Conservation (phyloP, 2,329 filamentous ascomycete genomes). For the Aspergillus hortae region DNA sequence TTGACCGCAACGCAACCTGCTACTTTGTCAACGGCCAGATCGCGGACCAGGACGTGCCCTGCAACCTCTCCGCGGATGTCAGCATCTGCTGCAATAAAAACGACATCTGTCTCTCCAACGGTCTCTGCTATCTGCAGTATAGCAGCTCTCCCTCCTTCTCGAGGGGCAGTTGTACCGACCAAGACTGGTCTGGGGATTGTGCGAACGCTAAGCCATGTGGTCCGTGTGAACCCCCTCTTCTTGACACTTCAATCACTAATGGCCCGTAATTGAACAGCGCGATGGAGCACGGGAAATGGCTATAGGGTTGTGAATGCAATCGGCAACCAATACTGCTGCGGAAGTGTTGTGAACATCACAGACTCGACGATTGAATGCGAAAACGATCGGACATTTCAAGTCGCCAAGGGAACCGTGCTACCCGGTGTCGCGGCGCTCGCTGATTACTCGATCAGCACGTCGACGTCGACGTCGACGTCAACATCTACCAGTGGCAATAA, state of each 20-base stretch:
- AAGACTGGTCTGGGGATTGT: constrained; percentile 9
- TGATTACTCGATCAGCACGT: not conserved
- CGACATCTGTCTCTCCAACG: constrained; percentile 19
- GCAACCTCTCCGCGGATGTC: not conserved
- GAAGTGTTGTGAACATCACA: constrained; percentile 4
- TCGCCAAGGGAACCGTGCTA: constrained; percentile 11
- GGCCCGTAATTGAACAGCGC: not conserved
- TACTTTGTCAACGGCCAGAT: constrained; percentile 1
- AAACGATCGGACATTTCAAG: constrained; percentile 7
- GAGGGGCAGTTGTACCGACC: constrained; percentile 15
- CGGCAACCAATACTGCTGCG: constrained; percentile 15
- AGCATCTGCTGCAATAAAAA: constrained; percentile 15
- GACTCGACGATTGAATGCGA: not conserved
- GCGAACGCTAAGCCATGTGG: constrained; percentile 12
- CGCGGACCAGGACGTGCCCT: not conserved
- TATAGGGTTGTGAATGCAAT: constrained; percentile 10
- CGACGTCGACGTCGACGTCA: not conserved
- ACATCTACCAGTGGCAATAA: not conserved
- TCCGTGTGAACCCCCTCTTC: constrained; percentile 3
- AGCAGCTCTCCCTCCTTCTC: constrained; percentile 10
- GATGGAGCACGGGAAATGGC: constrained; percentile 1
- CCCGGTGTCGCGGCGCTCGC: constrained; percentile 11
- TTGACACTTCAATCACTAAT: not conserved
- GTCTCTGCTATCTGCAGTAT: constrained; percentile 16
- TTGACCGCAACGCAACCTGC: not conserved